Evolutionary conservation across 768 basidiomycete genomes (phyloP), one percentile per base, ranked within the genome.

Genomic region (Xerocomus spinulosus): DNA sequence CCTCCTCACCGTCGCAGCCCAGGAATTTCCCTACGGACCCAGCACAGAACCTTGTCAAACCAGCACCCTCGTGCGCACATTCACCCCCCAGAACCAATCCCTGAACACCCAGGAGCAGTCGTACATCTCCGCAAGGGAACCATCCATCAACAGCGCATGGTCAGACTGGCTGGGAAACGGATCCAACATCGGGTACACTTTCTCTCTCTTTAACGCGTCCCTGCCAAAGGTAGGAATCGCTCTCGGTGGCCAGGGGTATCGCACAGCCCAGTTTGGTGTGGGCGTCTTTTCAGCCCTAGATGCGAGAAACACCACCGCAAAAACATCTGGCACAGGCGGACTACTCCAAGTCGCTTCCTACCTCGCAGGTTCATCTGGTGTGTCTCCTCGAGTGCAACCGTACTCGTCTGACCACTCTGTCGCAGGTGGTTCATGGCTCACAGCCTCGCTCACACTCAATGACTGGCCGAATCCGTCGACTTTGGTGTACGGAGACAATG

Each of bases 301-400:
- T 67, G 76, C 76, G 21, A 70, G 83, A 32, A 86, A 87, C 48
- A 61, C 64, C 2, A 74, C 81, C 14, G 71, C 82, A 23, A 80
- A 79, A 55, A 62, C 68, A 2, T 71, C 68, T 3, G 83, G 83
- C 6, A 82, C 83, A 0, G 85, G 85, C 3, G 85, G 84, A 3
- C 70, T 88, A 13, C 66, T 85, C 40, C 86, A 87, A 59, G 80
- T 83, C n/a, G 66, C 80, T 5, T 81, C 80, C 3, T 90, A 89
- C 67, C 69, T 85, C 34, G 66, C 80, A 9, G 85, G 79, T 1
- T 70, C 88, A 9, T 85, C 83, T 50, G 83, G 82, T 82, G 49
- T 39, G 70, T 60, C 25, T 60, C 32, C n/a, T 12, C 13, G 15
- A 5, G 45, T 14, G 14, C 37, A 4, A 17, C 12, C 0, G 21